Evolutionary conservation across 257 asterid genomes (phyloP).

Genomic region (Datura wrightii): DNA sequence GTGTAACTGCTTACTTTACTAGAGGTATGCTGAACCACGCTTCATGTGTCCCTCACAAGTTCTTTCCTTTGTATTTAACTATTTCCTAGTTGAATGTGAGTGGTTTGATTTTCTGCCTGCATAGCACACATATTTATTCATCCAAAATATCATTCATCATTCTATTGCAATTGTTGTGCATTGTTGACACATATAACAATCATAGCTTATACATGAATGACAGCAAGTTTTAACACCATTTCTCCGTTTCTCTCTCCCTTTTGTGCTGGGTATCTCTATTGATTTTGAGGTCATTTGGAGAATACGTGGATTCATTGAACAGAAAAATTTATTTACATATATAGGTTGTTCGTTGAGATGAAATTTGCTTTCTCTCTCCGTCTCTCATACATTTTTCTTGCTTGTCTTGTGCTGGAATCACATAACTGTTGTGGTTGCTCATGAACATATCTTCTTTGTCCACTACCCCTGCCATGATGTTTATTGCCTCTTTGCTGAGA

Average conservation of each 20-base stretch:
- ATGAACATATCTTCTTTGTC: background rate
- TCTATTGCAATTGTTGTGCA: background rate
- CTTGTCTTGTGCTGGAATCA: background rate
- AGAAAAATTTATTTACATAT: background rate
- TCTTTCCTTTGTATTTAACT: background rate
- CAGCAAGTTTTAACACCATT: background rate
- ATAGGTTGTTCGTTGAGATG: background rate
- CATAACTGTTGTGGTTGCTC: background rate
- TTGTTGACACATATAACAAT: background rate
- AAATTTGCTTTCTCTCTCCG: background rate
- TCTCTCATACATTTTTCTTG: background rate
- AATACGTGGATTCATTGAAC: background rate
- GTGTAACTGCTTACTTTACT: background rate
- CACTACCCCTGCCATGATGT: background rate
- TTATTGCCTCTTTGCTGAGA: background rate
- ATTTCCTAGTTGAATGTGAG: conserved; percentile 5
- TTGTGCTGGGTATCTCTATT: background rate
- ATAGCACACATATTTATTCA: conserved; percentile 1
- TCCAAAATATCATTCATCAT: background rate
- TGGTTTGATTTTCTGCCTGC: background rate
- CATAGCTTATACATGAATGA: background rate
- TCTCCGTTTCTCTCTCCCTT: conserved; percentile 1
- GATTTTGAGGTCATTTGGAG: conserved; percentile 9
- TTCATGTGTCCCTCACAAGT: conserved; percentile 1
- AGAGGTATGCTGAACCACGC: background rate